phyloP scores from a whole-genome alignment of 805 yeast genomes.

The Teunomyces cretensis region DNA sequence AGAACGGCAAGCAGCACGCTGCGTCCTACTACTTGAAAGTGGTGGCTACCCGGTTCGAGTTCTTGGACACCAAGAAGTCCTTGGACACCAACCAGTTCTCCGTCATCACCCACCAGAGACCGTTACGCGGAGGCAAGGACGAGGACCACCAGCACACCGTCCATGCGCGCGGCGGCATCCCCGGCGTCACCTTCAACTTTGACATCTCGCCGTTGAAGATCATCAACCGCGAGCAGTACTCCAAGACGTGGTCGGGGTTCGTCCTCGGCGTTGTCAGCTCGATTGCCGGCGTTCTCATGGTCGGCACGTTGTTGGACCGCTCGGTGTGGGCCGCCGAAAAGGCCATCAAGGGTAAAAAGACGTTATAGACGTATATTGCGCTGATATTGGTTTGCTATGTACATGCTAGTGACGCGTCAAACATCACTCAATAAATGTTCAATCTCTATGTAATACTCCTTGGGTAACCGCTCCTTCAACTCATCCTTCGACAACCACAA shows the following conservation, averaged over 20 bases:
- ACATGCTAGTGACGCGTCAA: constrained; percentile 15
- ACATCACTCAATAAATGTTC: constrained; percentile 47
- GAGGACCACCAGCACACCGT: constrained; percentile 86
- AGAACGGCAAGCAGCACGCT: constrained; percentile 56
- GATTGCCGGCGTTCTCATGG: constrained; percentile 89
- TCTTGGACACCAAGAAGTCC: constrained; percentile 46
- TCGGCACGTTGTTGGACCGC: constrained; percentile 85
- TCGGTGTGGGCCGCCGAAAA: constrained; percentile 87
- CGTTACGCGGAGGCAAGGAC: constrained; percentile 83
- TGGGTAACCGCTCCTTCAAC: constrained; percentile 50
- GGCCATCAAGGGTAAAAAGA: constrained; percentile 68
- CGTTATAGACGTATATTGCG: constrained; percentile 29
- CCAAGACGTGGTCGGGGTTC: constrained; percentile 80
- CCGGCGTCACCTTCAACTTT: constrained; percentile 83
- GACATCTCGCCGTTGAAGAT: constrained; percentile 94
- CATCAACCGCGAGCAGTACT: constrained; percentile 73
- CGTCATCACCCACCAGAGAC: constrained; percentile 84
- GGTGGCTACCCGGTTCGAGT: constrained; percentile 85
- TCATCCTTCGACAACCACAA: constrained; percentile 89
- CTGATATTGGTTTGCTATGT: constrained; percentile 8
- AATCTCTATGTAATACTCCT: constrained; percentile 56
- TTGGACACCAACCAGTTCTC: constrained; percentile 86
- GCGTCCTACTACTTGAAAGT: constrained; percentile 83
- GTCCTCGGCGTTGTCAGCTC: constrained; percentile 81
- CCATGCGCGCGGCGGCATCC: constrained; percentile 83